Percentiles rank a stretch among this genome's conserved stretches.
phyloP scores from a whole-genome alignment of 352 stramenopile genomes.

The Phytophthora chlamydospora region DNA sequence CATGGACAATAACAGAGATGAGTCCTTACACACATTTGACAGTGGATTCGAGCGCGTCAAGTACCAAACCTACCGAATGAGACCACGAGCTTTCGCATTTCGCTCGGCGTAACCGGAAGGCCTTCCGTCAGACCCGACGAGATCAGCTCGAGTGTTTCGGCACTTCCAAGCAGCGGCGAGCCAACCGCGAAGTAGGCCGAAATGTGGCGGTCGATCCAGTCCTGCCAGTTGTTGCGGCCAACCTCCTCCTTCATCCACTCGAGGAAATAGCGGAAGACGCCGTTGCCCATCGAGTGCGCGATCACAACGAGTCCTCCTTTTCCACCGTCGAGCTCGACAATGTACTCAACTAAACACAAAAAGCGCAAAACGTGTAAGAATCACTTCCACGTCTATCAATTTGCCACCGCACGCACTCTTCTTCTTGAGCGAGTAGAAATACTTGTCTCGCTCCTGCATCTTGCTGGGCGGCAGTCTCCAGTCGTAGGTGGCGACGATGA shows the following conservation, averaged over 20 bases:
- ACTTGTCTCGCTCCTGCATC: constrained; percentile 77
- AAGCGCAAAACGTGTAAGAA: constrained; percentile 6
- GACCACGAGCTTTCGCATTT: constrained; percentile 74
- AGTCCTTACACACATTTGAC: background rate
- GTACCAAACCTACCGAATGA: constrained; percentile 56
- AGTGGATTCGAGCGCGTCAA: too few relatives aligned
- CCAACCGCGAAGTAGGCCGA: constrained; percentile 80
- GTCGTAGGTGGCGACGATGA: constrained; percentile 82
- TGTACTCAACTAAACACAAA: constrained; percentile 60
- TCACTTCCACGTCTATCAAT: too few relatives aligned
- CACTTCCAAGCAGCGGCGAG: constrained; percentile 72
- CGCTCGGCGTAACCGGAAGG: constrained; percentile 64
- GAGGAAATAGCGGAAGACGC: constrained; percentile 83
- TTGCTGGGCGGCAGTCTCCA: constrained; percentile 79
- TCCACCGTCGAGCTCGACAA: constrained; percentile 54
- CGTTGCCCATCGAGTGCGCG: constrained; percentile 85
- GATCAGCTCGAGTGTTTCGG: constrained; percentile 72
- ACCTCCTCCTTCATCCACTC: constrained; percentile 83
- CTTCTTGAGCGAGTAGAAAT: constrained; percentile 73
- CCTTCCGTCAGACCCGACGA: constrained; percentile 68
- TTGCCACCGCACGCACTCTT: too few relatives aligned
- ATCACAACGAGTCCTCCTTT: constrained; percentile 69
- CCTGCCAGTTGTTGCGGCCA: constrained; percentile 69
- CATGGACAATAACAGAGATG: background rate
- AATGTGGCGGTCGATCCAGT: constrained; percentile 80